Evolutionary conservation across 169 alveolate species (phyloP).

Genomic region (Plasmodium berghei): DNA sequence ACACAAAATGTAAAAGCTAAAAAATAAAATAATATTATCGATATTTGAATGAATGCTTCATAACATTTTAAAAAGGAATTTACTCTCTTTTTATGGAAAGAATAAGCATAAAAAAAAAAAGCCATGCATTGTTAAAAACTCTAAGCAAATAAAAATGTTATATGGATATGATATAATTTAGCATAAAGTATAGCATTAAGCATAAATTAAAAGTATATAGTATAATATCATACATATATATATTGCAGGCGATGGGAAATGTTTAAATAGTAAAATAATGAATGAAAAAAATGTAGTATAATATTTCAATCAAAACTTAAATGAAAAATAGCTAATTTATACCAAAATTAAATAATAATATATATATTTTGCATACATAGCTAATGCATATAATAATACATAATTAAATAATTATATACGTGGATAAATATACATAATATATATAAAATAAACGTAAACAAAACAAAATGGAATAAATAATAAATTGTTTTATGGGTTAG

Average conservation of each 20-base stretch:
- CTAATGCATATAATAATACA: background rate
- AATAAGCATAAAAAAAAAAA: background rate
- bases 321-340: no score
- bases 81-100: background rate
- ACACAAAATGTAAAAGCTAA: background rate
- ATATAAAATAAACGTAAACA: background rate
- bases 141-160: background rate
- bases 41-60: background rate
- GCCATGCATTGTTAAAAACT: background rate
- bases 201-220: background rate
- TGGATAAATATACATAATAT: background rate
- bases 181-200: background rate
- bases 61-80: background rate
- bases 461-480: slow-evolving; percentile 3
- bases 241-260: no score
- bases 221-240: background rate
- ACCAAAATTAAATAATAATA: no score
- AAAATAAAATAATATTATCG: background rate
- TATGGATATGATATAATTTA: background rate
- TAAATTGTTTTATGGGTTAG: background rate
- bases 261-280: no score
- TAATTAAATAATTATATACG: background rate
- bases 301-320: no score
- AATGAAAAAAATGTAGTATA: no score
- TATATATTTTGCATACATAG: no score